Percentiles rank a stretch among this genome's conserved stretches.
These are phyloP conservation scores for Populus hybrid DNA, from an alignment of 441 rosid species.

Conservation along the genomic window DNA sequence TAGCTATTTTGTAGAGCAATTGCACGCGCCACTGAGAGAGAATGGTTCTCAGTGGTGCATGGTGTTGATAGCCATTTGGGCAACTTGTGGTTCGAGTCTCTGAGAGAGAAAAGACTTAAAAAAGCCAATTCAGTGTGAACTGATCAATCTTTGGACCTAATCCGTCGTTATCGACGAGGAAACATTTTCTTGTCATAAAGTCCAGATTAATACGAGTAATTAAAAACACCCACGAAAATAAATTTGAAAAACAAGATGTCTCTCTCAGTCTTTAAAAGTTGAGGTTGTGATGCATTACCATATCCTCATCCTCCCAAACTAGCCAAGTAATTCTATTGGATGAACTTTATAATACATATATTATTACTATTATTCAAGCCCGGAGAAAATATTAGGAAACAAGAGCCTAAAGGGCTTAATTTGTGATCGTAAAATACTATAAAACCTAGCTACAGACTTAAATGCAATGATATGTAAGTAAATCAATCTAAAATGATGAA, in stretches of 20 bases:
- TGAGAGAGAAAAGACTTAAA: not conserved
- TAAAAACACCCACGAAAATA: not conserved
- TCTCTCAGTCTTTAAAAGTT: not conserved
- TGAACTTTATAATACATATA: too few species aligned
- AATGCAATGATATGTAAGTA: not conserved
- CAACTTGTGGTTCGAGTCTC: not conserved
- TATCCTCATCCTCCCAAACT: not conserved
- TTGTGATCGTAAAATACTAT: not conserved
- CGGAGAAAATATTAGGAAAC: not conserved
- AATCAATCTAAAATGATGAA: too few species aligned
- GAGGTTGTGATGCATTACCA: not conserved
- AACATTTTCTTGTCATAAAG: too few species aligned
- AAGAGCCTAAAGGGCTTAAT: not conserved
- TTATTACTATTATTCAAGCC: not conserved
- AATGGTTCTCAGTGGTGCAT: not conserved
- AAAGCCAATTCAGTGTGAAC: not conserved
- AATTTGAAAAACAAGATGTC: not conserved
- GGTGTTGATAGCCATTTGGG: not conserved
- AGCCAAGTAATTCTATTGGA: too few species aligned
- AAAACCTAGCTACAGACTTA: not conserved
- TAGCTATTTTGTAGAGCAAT: too few species aligned
- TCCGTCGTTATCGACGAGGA: not conserved
- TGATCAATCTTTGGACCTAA: not conserved
- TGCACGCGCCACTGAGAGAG: not conserved
- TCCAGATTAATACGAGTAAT: too few species aligned